These are phyloP conservation scores for Logfia minima DNA, from an alignment of 129 eudicot genomes.

Conservation along the genomic window DNA sequence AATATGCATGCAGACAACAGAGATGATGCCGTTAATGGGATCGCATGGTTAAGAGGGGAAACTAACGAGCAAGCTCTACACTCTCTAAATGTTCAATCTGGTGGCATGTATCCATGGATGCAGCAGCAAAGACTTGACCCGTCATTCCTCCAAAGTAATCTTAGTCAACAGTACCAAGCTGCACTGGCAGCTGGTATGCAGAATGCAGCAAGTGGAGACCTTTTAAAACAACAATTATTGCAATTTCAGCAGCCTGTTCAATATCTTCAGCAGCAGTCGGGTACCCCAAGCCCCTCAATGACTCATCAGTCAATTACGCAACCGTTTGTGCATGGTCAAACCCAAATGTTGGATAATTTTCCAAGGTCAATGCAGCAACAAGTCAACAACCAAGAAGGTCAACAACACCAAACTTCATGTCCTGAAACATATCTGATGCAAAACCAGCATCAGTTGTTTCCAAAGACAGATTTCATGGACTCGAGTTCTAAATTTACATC, in stretches of 20 bases:
- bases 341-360: constrained; percentile 64
- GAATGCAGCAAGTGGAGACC: constrained; percentile 52
- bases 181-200: constrained; percentile 69
- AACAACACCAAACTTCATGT: constrained; percentile 41
- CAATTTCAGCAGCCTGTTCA: constrained; percentile 86
- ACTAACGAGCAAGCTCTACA: constrained; percentile 64
- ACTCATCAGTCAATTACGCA: constrained; percentile 53
- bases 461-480: constrained; percentile 53
- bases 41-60: constrained; percentile 90
- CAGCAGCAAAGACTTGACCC: constrained; percentile 95
- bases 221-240: constrained; percentile 59
- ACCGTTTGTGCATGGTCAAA: constrained; percentile 58
- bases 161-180: constrained; percentile 83
- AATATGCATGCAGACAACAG: constrained; percentile 47
- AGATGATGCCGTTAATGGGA: constrained; percentile 62
- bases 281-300: constrained; percentile 39
- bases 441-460: constrained; percentile 51
- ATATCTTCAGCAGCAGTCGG: constrained; percentile 62
- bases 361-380: constrained; percentile 48
- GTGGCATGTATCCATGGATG: constrained; percentile 88
- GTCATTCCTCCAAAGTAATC: constrained; percentile 54
- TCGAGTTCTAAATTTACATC: constrained; percentile 44
- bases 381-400: constrained; percentile 47
- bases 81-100: constrained; percentile 63
- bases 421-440: constrained; percentile 56